Percentiles rank a stretch among this genome's conserved stretches.
These are phyloP conservation scores for Craterostigma plantagineum DNA, from an alignment of 257 asterid species.

Conservation along the genomic window DNA sequence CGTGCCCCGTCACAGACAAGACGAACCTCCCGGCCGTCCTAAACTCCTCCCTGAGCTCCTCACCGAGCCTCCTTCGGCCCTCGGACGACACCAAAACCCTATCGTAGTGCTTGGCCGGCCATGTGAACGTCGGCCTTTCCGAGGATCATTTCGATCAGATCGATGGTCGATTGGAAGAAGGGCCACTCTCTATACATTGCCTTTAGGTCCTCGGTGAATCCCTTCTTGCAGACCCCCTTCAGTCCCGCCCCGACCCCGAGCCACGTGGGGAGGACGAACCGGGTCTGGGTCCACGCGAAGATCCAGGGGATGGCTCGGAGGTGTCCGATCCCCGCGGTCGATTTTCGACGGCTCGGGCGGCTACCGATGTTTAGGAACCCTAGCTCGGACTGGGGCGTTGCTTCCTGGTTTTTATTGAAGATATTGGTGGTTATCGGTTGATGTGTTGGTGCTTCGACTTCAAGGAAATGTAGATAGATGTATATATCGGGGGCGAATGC, in stretches of 20 bases:
- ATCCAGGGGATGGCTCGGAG: constrained; percentile 91
- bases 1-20: constrained; percentile 62
- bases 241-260: constrained; percentile 94
- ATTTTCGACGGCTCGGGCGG: constrained; percentile 81
- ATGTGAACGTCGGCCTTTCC: constrained; percentile 80
- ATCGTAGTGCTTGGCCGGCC: constrained; percentile 76
- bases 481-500: too few species aligned
- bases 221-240: constrained; percentile 60
- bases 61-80: constrained; percentile 49
- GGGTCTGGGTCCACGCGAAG: constrained; percentile 94
- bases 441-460: too few species aligned
- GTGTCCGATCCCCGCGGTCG: constrained; percentile 55
- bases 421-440: too few species aligned
- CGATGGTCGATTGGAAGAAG: constrained; percentile 76
- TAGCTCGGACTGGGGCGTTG: constrained; percentile 96
- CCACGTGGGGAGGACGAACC: constrained; percentile 94
- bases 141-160: constrained; percentile 83
- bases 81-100: constrained; percentile 56
- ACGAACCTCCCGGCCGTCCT: constrained; percentile 51
- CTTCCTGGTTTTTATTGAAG: constrained; percentile 23
- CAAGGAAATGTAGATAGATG: too few species aligned
- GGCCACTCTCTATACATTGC: constrained; percentile 96
- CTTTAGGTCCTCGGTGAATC: constrained; percentile 55
- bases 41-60: constrained; percentile 61
- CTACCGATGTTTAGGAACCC: constrained; percentile 88